Conservation (phyloP, 495 filamentous ascomycete species). For the Talaromyces trachyspermus region DNA sequence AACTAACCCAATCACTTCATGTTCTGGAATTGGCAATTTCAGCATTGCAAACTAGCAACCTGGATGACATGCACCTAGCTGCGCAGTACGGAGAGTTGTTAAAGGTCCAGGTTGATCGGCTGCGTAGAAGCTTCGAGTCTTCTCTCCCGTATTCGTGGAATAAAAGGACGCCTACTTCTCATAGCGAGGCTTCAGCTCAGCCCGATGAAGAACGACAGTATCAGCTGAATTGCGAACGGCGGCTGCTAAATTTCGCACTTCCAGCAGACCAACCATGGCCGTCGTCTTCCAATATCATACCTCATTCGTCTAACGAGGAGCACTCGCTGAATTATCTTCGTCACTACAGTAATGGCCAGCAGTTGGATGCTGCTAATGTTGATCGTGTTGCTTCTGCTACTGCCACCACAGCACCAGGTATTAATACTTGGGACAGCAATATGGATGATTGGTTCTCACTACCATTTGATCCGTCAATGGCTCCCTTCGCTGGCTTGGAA, state of each 20-base stretch:
- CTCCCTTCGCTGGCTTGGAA: constrained; percentile 32
- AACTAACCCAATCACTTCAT: constrained; percentile 25
- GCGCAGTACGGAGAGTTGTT: constrained; percentile 29
- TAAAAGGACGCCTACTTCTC: neutral
- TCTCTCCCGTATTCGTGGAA: neutral
- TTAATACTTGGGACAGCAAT: neutral
- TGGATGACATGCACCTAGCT: constrained; percentile 33
- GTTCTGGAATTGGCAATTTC: constrained; percentile 28
- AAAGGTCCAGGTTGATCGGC: constrained; percentile 16
- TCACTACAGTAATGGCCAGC: neutral
- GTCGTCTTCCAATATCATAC: neutral
- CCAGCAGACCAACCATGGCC: neutral
- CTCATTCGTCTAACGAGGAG: neutral
- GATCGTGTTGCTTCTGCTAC: neutral
- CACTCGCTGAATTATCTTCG: neutral
- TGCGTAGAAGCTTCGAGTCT: constrained; percentile 10
- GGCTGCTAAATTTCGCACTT: neutral
- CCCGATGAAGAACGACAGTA: neutral
- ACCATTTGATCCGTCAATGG: constrained; percentile 47
- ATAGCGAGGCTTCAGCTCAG: neutral
- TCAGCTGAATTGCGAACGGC: neutral
- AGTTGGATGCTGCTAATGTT: neutral
- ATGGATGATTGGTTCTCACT: constrained; percentile 45
- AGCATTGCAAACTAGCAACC: constrained; percentile 20
- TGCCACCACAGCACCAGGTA: neutral